phyloP scores from a whole-genome alignment of 768 basidiomycete species.

The Termitomyces sp. region DNA sequence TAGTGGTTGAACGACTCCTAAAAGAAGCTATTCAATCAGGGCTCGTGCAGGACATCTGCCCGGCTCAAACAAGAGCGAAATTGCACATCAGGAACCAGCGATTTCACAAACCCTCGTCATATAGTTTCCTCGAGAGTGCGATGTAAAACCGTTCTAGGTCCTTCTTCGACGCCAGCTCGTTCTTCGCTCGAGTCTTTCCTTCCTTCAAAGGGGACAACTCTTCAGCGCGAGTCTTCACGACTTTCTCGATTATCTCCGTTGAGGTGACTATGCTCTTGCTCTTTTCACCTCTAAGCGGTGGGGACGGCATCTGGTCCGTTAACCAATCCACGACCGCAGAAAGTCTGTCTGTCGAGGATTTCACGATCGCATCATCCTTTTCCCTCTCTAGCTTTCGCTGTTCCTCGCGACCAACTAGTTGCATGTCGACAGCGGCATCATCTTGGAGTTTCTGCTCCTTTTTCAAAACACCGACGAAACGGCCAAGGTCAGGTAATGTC shows the following conservation, averaged over 20 bases:
- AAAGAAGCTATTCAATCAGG: background rate
- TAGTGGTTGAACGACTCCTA: background rate
- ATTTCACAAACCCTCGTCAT: constrained; percentile 80
- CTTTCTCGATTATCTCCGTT: constrained; percentile 1
- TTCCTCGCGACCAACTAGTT: constrained; percentile 11
- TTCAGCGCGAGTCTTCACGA: constrained; percentile 16
- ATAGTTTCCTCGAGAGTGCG: constrained; percentile 82
- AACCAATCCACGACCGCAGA: constrained; percentile 79
- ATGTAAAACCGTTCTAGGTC: constrained; percentile 89
- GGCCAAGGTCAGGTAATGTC: constrained; percentile 57
- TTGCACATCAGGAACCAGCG: background rate
- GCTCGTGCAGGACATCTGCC: background rate
- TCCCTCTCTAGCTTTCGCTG: constrained; percentile 16
- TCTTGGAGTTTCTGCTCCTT: constrained; percentile 41
- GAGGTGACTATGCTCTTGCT: background rate
- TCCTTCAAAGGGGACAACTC: constrained; percentile 14
- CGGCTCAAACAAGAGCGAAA: no score
- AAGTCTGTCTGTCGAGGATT: constrained; percentile 63
- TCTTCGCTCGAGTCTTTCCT: constrained; percentile 25
- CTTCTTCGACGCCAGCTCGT: constrained; percentile 57
- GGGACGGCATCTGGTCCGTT: constrained; percentile 57
- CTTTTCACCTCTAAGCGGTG: constrained; percentile 13
- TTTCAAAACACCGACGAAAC: constrained; percentile 57
- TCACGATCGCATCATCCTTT: constrained; percentile 46
- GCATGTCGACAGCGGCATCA: constrained; percentile 21